A percentile compares a stretch with the other conserved stretches of the same genome.
Conservation (phyloP, 495 filamentous ascomycete genomes). For the Lasiosphaeria hispida region DNA sequence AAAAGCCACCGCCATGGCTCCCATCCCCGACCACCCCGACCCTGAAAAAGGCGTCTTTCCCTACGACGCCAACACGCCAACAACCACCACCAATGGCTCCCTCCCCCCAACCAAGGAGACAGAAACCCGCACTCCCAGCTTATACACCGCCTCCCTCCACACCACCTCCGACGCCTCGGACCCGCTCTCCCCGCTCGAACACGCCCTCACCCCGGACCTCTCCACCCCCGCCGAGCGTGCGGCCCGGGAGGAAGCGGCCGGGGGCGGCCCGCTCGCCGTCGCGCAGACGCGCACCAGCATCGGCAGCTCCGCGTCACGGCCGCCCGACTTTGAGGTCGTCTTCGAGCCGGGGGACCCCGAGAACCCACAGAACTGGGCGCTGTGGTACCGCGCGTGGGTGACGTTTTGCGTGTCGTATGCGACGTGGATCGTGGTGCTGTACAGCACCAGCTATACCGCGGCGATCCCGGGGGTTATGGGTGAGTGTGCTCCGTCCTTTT, state of each 20-base stretch:
- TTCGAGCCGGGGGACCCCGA: conserved; percentile 65
- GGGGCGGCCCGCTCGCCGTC: conserved; percentile 14
- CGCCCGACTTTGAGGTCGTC: conserved; percentile 72
- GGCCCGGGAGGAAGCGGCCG: neutral
- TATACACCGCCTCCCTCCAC: neutral
- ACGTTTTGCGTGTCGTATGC: conserved; percentile 67
- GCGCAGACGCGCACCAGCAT: conserved; percentile 48
- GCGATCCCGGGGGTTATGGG: conserved; percentile 62
- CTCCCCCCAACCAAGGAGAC: neutral
- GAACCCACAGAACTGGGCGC: conserved; percentile 75
- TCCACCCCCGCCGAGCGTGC: conserved; percentile 12
- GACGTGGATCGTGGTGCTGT: conserved; percentile 76
- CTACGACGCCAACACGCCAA: neutral
- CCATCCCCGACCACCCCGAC: neutral
- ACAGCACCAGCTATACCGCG: conserved; percentile 79
- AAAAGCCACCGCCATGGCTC: neutral
- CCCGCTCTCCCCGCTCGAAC: conserved; percentile 36
- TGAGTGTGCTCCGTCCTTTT: too few relatives aligned
- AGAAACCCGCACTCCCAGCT: neutral
- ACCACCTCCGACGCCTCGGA: conserved; percentile 31
- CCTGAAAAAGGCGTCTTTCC: neutral
- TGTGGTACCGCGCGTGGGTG: conserved; percentile 63
- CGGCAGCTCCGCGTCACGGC: conserved; percentile 56
- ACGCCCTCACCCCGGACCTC: conserved; percentile 34
- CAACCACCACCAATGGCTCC: neutral